These are phyloP conservation scores for Arabidopsis hybrid DNA, from an alignment of 441 rosid genomes.

Conservation along the genomic window DNA sequence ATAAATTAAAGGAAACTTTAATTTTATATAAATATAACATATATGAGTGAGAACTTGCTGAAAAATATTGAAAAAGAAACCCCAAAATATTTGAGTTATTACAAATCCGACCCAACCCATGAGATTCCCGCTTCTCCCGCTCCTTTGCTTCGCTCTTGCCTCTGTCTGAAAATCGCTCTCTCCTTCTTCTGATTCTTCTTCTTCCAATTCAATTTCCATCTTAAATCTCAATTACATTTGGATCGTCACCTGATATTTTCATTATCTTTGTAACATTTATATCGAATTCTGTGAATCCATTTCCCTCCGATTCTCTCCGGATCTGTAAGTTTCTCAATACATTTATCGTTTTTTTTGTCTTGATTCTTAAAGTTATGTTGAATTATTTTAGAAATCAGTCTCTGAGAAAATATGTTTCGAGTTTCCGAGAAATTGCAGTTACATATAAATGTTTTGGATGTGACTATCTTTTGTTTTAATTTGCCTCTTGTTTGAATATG, in stretches of 20 bases:
- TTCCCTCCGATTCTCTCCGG: constrained; percentile 34
- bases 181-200: constrained; percentile 12
- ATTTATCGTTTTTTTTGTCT: not conserved
- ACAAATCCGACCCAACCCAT: constrained; percentile 29
- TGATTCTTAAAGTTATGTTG: not conserved
- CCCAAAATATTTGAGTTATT: constrained; percentile 8
- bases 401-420: not conserved
- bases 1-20: not conserved
- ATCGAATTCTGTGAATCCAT: not conserved
- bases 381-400: not conserved
- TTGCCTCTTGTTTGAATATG: not conserved
- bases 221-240: not conserved
- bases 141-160: constrained; percentile 17
- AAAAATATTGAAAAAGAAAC: not conserved
- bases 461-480: not conserved
- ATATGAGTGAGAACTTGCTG: too few species aligned
- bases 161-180: constrained; percentile 17
- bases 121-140: constrained; percentile 58
- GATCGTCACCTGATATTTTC: not conserved
- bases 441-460: not conserved
- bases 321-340: constrained; percentile 52
- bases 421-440: not conserved
- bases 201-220: not conserved
- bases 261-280: not conserved
- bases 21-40: too few species aligned